Evolutionary conservation across 148 eudicot genomes (phyloP).

Genomic region (Rhododendron molle): DNA sequence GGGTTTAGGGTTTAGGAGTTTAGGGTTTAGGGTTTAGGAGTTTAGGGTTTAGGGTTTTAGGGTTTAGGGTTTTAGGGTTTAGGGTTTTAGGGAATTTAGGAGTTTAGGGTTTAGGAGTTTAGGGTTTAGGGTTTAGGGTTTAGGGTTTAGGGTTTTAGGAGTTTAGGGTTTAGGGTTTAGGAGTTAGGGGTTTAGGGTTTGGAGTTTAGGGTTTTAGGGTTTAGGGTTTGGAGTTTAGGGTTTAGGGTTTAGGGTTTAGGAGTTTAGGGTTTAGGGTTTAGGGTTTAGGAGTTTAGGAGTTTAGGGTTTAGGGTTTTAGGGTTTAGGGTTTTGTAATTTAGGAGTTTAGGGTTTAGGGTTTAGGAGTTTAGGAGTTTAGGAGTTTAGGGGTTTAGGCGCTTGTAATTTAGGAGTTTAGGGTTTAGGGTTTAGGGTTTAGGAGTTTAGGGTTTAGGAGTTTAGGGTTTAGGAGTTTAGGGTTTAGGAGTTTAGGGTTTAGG

Average conservation of each 20-base stretch:
- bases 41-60: slow-evolving; percentile 7
- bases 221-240: slow-evolving; percentile 11
- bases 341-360: background rate
- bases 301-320: background rate
- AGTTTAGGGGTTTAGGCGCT: slow-evolving; percentile 3
- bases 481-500: slow-evolving; percentile 12
- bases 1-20: slow-evolving; percentile 17
- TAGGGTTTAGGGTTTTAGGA: too few relatives aligned
- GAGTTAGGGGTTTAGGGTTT: too few relatives aligned
- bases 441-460: slow-evolving; percentile 7
- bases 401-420: slow-evolving; percentile 1
- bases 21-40: slow-evolving; percentile 11
- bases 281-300: slow-evolving; percentile 18
- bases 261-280: slow-evolving; percentile 22
- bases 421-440: slow-evolving; percentile 13
- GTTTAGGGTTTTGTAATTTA: background rate
- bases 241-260: slow-evolving; percentile 16
- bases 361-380: background rate
- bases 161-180: too few relatives aligned
- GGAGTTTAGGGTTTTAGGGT: slow-evolving; percentile 10
- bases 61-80: too few relatives aligned
- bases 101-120: too few relatives aligned
- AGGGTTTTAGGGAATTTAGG: too few relatives aligned
- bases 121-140: too few relatives aligned
- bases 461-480: background rate